Conservation (phyloP, 495 filamentous ascomycete species). For the Hypoxylon fragiforme region DNA sequence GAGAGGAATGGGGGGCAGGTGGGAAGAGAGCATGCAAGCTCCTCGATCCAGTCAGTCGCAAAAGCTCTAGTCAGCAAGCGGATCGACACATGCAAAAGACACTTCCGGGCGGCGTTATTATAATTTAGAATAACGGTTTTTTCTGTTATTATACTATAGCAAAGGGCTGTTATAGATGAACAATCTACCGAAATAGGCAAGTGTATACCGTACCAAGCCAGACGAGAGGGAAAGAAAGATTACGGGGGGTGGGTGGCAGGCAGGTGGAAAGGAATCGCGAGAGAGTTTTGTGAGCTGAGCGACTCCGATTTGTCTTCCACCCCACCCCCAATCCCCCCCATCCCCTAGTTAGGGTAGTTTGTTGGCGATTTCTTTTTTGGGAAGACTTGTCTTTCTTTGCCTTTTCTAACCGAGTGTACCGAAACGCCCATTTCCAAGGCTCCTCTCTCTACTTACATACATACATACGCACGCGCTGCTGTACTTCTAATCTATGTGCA, state of each 20-base stretch:
- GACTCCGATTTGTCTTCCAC: slow-evolving; percentile 24
- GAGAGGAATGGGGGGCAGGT: background rate
- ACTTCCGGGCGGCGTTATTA: no score
- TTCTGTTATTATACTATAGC: no score
- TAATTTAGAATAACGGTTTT: no score
- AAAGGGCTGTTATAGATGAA: slow-evolving; percentile 20
- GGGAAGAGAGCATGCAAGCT: background rate
- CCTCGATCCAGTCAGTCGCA: slow-evolving; percentile 16
- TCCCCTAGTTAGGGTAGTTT: no score
- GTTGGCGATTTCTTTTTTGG: no score
- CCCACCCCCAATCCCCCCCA: background rate
- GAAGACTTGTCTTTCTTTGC: slow-evolving; percentile 18
- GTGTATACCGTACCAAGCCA: slow-evolving; percentile 27
- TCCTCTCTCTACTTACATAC: slow-evolving; percentile 3
- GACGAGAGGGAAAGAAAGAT: slow-evolving; percentile 5
- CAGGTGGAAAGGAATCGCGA: slow-evolving; percentile 25
- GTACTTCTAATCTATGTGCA: slow-evolving; percentile 37
- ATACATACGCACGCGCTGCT: no score
- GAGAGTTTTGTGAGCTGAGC: slow-evolving; percentile 29
- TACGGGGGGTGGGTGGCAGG: background rate
- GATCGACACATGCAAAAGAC: slow-evolving; percentile 29
- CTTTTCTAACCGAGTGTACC: slow-evolving; percentile 34
- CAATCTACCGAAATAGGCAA: slow-evolving; percentile 35
- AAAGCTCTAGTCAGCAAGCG: slow-evolving; percentile 27
- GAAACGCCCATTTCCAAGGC: slow-evolving; percentile 13